Evolutionary conservation across 305 asterid species (phyloP).

Genomic region (Fraxinus velutina): DNA sequence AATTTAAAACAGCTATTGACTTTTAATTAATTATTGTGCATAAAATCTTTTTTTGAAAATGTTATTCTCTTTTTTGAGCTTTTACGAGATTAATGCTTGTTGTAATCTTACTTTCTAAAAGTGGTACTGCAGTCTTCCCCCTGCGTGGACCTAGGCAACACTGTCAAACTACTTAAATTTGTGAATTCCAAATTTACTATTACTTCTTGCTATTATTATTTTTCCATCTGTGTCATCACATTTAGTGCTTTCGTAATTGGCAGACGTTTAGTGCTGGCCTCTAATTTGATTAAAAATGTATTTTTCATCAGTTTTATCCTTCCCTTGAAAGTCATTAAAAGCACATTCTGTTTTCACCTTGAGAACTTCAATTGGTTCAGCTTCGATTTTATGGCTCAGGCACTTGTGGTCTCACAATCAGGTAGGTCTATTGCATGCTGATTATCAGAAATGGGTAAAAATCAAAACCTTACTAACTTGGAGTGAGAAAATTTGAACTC

Average conservation of each 20-base stretch:
- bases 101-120: neutral
- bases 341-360: neutral
- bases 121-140: neutral
- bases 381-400: neutral
- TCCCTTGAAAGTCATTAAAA: neutral
- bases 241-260: neutral
- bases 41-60: neutral
- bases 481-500: neutral
- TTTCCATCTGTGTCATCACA: neutral
- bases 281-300: neutral
- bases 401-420: neutral
- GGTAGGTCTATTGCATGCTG: neutral
- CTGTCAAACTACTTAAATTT: neutral
- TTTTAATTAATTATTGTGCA: neutral
- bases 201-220: neutral
- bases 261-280: neutral
- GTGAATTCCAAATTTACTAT: neutral
- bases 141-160: neutral
- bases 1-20: neutral
- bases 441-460: neutral
- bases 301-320: neutral
- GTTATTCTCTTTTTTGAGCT: neutral
- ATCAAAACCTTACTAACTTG: neutral
- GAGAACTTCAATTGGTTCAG: neutral
- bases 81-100: neutral